A percentile compares a stretch with the other conserved stretches of the same genome.
These are phyloP conservation scores for Dentipellis sp. DNA, from an alignment of 768 basidiomycete genomes.

Conservation along the genomic window DNA sequence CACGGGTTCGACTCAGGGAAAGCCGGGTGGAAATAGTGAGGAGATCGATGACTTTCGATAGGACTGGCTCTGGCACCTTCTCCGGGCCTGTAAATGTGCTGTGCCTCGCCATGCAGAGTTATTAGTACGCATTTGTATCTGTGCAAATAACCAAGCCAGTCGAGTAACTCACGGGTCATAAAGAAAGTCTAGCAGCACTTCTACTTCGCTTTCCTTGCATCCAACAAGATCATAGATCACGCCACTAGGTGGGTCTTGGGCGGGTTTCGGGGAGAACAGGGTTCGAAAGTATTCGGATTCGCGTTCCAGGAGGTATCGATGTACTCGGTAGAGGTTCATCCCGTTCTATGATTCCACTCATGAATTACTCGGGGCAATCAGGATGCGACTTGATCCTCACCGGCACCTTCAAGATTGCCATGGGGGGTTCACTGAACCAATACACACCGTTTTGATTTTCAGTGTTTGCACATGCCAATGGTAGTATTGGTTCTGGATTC, in stretches of 20 bases:
- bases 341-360: slow-evolving; percentile 9
- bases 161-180: slow-evolving; percentile 11
- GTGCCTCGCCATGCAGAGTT: not conserved
- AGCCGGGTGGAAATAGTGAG: slow-evolving; percentile 11
- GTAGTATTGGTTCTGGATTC: not conserved
- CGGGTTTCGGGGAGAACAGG: slow-evolving; percentile 5
- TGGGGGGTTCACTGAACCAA: not conserved
- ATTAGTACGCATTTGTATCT: slow-evolving; percentile 2
- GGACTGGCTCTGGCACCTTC: too few relatives aligned
- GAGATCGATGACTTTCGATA: not conserved
- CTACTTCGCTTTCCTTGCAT: slow-evolving; percentile 7
- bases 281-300: slow-evolving; percentile 14
- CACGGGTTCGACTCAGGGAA: slow-evolving; percentile 4
- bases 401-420: not conserved
- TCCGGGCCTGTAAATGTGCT: not conserved
- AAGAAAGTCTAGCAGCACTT: slow-evolving; percentile 13
- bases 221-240: slow-evolving; percentile 4
- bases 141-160: not conserved
- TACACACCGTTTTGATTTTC: not conserved
- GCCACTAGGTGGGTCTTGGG: slow-evolving; percentile 4
- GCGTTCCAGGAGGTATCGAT: slow-evolving; percentile 11
- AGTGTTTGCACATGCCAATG: not conserved
- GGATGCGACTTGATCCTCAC: not conserved
- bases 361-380: too few relatives aligned
- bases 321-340: slow-evolving; percentile 13